Evolutionary conservation across 495 filamentous ascomycete species (phyloP).

Genomic region (Penicillium cataractarum): DNA sequence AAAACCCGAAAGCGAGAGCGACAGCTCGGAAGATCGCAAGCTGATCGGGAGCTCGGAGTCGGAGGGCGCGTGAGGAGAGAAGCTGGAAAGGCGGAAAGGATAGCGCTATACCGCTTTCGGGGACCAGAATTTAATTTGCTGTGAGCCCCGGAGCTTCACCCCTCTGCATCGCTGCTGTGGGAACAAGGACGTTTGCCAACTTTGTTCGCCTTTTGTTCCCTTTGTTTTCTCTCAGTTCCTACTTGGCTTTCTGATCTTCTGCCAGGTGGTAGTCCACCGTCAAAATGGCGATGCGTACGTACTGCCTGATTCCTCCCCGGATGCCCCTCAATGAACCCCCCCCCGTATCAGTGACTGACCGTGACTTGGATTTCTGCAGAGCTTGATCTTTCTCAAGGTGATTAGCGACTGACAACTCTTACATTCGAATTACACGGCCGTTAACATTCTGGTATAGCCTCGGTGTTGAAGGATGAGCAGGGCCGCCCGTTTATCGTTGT

Average conservation of each 20-base stretch:
- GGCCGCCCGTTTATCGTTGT: slow-evolving; percentile 98
- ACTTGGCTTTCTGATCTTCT: slow-evolving; percentile 23
- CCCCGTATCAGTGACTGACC: slow-evolving; percentile 31
- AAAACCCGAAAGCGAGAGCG: not conserved
- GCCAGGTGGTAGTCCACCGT: slow-evolving; percentile 44
- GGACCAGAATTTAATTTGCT: slow-evolving; percentile 42
- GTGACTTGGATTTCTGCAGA: slow-evolving; percentile 44
- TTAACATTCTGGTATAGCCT: slow-evolving; percentile 55
- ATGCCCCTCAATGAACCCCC: slow-evolving; percentile 41
- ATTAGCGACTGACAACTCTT: slow-evolving; percentile 3
- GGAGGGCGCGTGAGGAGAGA: slow-evolving; percentile 16
- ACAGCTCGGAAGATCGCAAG: slow-evolving; percentile 2
- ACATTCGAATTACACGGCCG: slow-evolving; percentile 9
- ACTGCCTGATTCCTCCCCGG: slow-evolving; percentile 29
- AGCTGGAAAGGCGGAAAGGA: slow-evolving; percentile 33
- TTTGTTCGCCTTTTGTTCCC: slow-evolving; percentile 16
- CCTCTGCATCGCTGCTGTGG: slow-evolving; percentile 27
- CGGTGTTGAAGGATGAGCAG: slow-evolving; percentile 88
- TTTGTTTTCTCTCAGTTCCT: slow-evolving; percentile 17
- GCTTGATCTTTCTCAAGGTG: slow-evolving; percentile 78
- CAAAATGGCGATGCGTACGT: slow-evolving; percentile 68
- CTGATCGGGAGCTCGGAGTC: not conserved
- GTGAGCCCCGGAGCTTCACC: slow-evolving; percentile 27
- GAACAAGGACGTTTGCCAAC: slow-evolving; percentile 15
- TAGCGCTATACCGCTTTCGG: slow-evolving; percentile 42